phyloP scores from a whole-genome alignment of 306 rosid genomes.

The Begonia masoniana region DNA sequence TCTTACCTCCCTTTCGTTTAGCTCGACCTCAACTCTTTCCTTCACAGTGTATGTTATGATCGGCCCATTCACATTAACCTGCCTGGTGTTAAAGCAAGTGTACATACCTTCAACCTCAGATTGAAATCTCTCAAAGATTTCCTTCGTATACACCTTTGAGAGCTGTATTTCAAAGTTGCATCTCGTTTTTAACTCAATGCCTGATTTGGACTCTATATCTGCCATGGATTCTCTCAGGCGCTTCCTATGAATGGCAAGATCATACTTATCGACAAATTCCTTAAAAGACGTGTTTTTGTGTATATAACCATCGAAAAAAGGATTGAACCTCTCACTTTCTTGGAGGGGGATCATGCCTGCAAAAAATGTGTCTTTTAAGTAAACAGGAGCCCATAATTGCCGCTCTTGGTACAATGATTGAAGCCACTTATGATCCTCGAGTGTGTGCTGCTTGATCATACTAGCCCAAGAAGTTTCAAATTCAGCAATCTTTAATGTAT shows the following conservation, averaged over 20 bases:
- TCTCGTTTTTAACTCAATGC: conserved; percentile 34
- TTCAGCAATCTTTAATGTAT: conserved; percentile 51
- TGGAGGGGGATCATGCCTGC: conserved; percentile 51
- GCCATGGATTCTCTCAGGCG: conserved; percentile 45
- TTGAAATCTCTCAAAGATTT: conserved; percentile 43
- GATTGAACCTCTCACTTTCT: conserved; percentile 28
- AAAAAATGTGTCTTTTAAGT: conserved; percentile 47
- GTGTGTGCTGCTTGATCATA: conserved; percentile 33
- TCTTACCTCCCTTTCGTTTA: conserved; percentile 40
- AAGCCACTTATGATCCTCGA: conserved; percentile 59
- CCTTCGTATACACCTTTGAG: conserved; percentile 44
- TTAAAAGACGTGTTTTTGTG: conserved; percentile 66
- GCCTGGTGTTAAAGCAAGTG: conserved; percentile 65
- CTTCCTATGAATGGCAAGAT: conserved; percentile 60
- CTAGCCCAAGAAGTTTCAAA: conserved; percentile 65
- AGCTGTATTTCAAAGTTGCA: conserved; percentile 54
- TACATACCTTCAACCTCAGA: conserved; percentile 65
- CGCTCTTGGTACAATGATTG: conserved; percentile 43
- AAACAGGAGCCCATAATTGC: conserved; percentile 57
- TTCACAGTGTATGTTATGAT: conserved; percentile 55
- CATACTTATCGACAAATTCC: conserved; percentile 66
- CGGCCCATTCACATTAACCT: conserved; percentile 47
- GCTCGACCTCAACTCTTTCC: conserved; percentile 49
- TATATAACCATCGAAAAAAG: conserved; percentile 65
- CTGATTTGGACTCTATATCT: conserved; percentile 32